Evolutionary conservation across 2,329 filamentous ascomycete genomes (phyloP), one percentile per base, ranked within the genome.

Genomic region (Xylariaceae sp.): DNA sequence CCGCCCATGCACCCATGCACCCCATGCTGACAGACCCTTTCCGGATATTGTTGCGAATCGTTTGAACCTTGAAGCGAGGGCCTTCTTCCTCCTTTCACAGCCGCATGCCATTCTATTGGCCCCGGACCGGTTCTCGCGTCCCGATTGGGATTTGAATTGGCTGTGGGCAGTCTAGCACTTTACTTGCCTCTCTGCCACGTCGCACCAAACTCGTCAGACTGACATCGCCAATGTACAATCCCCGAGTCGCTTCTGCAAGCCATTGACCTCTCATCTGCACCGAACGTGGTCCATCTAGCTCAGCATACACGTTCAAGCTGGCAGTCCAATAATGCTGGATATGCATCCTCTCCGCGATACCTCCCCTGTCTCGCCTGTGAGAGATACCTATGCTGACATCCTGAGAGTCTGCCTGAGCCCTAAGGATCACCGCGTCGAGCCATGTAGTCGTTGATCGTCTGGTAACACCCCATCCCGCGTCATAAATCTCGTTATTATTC

Each of bases 401-500:
- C n/a, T n/a, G n/a, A 36, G 5, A 10, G 5, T 36, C 33, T 14
- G 33, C 33, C 12, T 35, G 10, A 14, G 10, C 32, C 32, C 10
- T 14, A 5, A 36, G 33, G 33, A 12, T 10, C 33, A 5, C 33
- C 15, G 15, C 12, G 5, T 9, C 4, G 15, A 15, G 15, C 33
- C 33, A 36, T 36, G 33, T 15, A 12, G 15, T 36, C 15, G 5
- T 36, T 4, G 5, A 36, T 36, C 12, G 4, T 15, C 4, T 36
- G 12, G 5, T 5, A 12, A 36, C 33, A 14, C 3, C 12, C 12
- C 33, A 15, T 36, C 33, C n/a, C 33, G 12, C 12, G 33, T 15
- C 15, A 36, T 36, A 9, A 36, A n/a, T 39, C 33, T 63, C 59
- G 60, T 59, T 59, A 63, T 52, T 59, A 58, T 64, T 31, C 39